phyloP scores from a whole-genome alignment of 345 rosid genomes.

The Carallia brachiata region DNA sequence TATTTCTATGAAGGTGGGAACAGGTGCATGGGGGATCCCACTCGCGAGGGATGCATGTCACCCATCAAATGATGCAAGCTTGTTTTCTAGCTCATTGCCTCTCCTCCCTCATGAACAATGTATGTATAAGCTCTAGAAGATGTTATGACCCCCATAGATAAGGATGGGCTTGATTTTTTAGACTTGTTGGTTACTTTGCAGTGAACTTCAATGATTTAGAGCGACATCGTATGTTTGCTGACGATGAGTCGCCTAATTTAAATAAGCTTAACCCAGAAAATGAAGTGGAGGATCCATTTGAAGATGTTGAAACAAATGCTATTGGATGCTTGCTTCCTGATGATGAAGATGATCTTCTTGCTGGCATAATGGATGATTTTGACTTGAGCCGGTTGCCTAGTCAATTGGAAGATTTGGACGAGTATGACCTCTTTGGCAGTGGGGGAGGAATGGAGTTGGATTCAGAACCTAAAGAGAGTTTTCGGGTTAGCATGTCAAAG shows the following conservation, averaged over 20 bases:
- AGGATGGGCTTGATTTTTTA: conserved; percentile 2
- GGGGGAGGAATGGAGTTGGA: conserved; percentile 95
- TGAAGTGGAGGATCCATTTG: conserved; percentile 47
- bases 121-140: conserved; percentile 29
- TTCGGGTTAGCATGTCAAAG: conserved; percentile 43
- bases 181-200: conserved; percentile 36
- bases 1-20: conserved; percentile 31
- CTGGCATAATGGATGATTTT: conserved; percentile 79
- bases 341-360: conserved; percentile 82
- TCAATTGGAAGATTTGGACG: conserved; percentile 74
- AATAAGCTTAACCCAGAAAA: conserved; percentile 42
- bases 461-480: conserved; percentile 53
- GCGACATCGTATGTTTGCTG: conserved; percentile 39
- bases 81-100: conserved; percentile 85
- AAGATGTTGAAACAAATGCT: conserved; percentile 48
- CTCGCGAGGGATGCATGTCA: conserved; percentile 31
- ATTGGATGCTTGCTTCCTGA: conserved; percentile 65
- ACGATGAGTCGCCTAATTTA: conserved; percentile 49
- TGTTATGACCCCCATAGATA: conserved; percentile 9
- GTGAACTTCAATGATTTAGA: conserved; percentile 61
- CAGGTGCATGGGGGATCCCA: conserved; percentile 54
- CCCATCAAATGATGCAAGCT: conserved; percentile 59
- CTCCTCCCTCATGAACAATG: conserved; percentile 74
- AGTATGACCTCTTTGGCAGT: conserved; percentile 72
- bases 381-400: conserved; percentile 59